Evolutionary conservation across 306 rosid species (phyloP), one percentile per base, ranked within the genome.

Genomic region (Cucumis melo): DNA sequence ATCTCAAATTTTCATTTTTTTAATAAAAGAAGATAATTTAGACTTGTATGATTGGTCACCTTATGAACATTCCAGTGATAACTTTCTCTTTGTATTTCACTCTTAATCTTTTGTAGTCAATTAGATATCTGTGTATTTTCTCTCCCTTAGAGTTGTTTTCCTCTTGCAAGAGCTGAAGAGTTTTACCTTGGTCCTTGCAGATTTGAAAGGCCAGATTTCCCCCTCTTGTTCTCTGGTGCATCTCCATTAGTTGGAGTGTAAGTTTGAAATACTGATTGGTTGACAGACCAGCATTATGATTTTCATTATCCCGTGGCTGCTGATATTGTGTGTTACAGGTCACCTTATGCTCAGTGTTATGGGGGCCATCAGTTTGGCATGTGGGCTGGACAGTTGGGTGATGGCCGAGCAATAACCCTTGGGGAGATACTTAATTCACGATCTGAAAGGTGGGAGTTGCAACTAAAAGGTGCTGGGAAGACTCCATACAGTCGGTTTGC

Each of bases 341-440:
- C 90, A 77, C 93, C 99, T 67, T 94, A 92, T 78, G 99, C 97
- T 73, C 98, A 90, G 75, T 94, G 99, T 88, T 92, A 94, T 78
- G 99, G 99, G 6, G 99, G 99, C 57, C 98, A 94, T 86, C 99
- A 94, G 76, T 94, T 94, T 36, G 99, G 99, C 19, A 94, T 86
- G 96, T 94, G 99, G 99, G 99, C 99, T 55, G 98, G 99, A 66
- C 99, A 94, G 74, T 84, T 94, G 87, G 99, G 99, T 78, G 99
- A 94, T 88, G 99, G 99, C 65, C 89, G 98, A 83, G 99, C 97
- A 75, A 92, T 95, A 73, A 90, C 99, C 0, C 88, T 95, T 6
- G 99, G 98, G 66, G 99, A 95, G 88, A 86, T 92, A 73, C 74
- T 92, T 54, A 92, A 92, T 86, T 89, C 92, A 8, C 85, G 83